These are phyloP conservation scores for Exophiala calicioides DNA, from an alignment of 2,329 filamentous ascomycete genomes.

Conservation along the genomic window DNA sequence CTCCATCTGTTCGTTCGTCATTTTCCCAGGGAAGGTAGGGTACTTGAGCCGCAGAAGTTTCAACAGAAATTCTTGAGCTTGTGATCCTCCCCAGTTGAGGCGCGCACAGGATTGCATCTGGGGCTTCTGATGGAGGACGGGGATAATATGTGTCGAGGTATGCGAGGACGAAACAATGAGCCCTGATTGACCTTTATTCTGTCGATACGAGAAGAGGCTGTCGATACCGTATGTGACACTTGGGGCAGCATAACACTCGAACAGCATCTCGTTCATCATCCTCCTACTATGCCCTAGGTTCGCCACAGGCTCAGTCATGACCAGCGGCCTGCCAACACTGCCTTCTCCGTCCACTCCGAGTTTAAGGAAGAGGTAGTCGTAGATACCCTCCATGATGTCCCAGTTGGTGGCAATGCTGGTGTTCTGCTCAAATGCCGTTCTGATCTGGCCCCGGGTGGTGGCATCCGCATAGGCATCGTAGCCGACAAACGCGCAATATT, in stretches of 20 bases:
- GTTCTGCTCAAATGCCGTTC: conserved; percentile 86
- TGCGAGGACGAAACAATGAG: conserved; percentile 90
- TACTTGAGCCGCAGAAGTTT: conserved; percentile 88
- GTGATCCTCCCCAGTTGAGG: conserved; percentile 91
- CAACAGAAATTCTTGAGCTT: conserved; percentile 85
- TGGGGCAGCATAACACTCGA: conserved; percentile 91
- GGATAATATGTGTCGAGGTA: conserved; percentile 92
- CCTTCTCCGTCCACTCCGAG: conserved; percentile 78
- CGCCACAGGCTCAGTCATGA: conserved; percentile 94
- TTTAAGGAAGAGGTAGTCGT: conserved; percentile 95
- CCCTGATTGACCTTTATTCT: conserved; percentile 85
- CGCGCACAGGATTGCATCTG: conserved; percentile 82
- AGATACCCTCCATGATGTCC: conserved; percentile 92
- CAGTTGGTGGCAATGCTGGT: conserved; percentile 94
- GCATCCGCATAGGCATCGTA: conserved; percentile 93
- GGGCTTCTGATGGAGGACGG: conserved; percentile 82
- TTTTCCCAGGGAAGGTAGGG: conserved; percentile 80
- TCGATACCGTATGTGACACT: conserved; percentile 93
- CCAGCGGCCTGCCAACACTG: conserved; percentile 77
- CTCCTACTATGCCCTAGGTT: conserved; percentile 86
- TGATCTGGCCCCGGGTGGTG: conserved; percentile 84
- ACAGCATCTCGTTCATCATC: conserved; percentile 96
- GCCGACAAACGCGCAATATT: conserved; percentile 89
- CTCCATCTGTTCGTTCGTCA: conserved; percentile 84
- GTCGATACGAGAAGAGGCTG: conserved; percentile 90